Evolutionary conservation across 139 green algal genomes (phyloP).

Genomic region (Axilococcus clingmanii): DNA sequence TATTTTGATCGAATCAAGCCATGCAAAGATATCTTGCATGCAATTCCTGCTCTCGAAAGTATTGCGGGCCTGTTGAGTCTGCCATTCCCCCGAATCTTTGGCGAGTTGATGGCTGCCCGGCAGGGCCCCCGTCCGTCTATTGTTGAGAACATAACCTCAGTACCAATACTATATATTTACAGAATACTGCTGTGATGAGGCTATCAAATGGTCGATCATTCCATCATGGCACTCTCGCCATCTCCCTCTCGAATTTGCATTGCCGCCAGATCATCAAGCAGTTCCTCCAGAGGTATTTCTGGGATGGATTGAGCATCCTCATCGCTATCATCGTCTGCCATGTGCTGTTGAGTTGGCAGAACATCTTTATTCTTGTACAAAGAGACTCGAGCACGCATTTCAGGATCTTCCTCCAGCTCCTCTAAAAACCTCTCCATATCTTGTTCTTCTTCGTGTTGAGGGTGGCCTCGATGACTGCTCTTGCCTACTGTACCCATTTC

Average conservation of each 20-base stretch:
- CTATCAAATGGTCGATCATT: too few relatives aligned
- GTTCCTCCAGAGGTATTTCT: conserved; percentile 87
- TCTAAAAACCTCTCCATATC: conserved; percentile 82
- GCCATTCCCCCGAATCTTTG: not conserved
- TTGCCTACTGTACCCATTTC: conserved; percentile 3
- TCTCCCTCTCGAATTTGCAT: conserved; percentile 41
- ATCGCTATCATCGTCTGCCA: conserved; percentile 31
- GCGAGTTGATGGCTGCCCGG: too few relatives aligned
- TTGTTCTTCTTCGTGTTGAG: conserved; percentile 12
- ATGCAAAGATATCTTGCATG: not conserved
- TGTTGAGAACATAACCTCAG: too few relatives aligned
- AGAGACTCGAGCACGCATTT: conserved; percentile 51
- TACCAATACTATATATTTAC: too few relatives aligned
- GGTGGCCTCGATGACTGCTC: not conserved
- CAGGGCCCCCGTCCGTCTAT: too few relatives aligned
- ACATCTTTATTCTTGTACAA: conserved; percentile 36
- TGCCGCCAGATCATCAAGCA: conserved; percentile 78
- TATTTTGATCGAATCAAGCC: conserved; percentile 1
- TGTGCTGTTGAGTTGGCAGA: conserved; percentile 16
- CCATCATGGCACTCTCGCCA: not conserved
- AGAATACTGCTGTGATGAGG: too few relatives aligned
- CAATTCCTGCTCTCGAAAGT: not conserved
- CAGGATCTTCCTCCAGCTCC: conserved; percentile 75
- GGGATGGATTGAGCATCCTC: conserved; percentile 28
- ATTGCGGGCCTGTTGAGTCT: not conserved